phyloP scores from a whole-genome alignment of 257 asterid genomes.

The Lavandula angustifolia region DNA sequence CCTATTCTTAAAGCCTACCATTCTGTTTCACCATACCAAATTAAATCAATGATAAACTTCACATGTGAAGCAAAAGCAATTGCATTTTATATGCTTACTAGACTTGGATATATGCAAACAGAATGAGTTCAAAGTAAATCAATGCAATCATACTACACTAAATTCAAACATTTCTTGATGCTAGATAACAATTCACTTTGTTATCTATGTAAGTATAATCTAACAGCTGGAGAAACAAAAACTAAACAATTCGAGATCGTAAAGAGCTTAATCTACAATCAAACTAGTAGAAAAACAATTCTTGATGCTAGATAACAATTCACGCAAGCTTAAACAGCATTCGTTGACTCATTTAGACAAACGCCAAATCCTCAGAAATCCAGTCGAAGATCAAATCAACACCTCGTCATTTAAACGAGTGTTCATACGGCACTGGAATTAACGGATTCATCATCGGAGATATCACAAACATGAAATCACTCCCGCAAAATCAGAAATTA shows the following conservation, averaged over 20 bases:
- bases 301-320: background rate
- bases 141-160: background rate
- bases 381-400: slow-evolving; percentile 28
- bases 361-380: slow-evolving; percentile 35
- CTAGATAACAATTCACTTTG: no score
- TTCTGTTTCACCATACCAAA: slow-evolving; percentile 41
- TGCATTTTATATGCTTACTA: background rate
- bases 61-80: slow-evolving; percentile 4
- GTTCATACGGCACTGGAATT: slow-evolving; percentile 43
- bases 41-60: slow-evolving; percentile 16
- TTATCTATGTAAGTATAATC: background rate
- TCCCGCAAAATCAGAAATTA: slow-evolving; percentile 1
- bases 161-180: no score
- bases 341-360: background rate
- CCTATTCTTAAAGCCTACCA: slow-evolving; percentile 93
- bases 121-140: slow-evolving; percentile 6
- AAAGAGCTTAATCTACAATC: background rate
- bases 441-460: slow-evolving; percentile 31
- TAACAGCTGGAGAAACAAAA: background rate
- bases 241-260: background rate
- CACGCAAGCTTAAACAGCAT: background rate
- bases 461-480: background rate
- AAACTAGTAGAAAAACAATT: background rate
- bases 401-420: slow-evolving; percentile 26
- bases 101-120: background rate